Evolutionary conservation across 176 grass and related monocot genomes (phyloP).

Genomic region (Avena insularis): DNA sequence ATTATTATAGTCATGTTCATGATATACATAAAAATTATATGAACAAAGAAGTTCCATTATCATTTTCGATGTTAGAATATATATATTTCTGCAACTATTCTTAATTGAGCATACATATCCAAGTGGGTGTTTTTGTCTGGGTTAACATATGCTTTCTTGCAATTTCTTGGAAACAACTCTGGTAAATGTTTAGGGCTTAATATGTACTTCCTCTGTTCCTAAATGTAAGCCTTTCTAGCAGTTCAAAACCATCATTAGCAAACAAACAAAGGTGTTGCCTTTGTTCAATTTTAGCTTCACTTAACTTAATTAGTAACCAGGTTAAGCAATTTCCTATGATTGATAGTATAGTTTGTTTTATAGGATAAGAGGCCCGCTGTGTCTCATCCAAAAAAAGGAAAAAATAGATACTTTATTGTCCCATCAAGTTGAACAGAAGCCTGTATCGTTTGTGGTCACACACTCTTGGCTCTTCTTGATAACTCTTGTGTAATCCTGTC

Average conservation of each 20-base stretch:
- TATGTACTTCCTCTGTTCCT: not conserved
- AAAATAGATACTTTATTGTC: not conserved
- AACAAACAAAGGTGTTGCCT: not conserved
- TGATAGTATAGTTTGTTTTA: not conserved
- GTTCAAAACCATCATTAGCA: not conserved
- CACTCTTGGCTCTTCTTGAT: not conserved
- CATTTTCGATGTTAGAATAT: not conserved
- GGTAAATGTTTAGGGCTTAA: not conserved
- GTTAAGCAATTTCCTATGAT: no score
- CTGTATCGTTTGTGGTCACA: not conserved
- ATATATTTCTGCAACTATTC: no score
- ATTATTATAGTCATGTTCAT: not conserved
- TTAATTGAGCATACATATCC: not conserved
- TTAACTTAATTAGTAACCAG: not conserved
- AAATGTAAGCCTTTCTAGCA: no score
- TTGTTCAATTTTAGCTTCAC: not conserved
- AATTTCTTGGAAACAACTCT: not conserved
- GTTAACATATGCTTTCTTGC: not conserved
- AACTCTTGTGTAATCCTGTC: not conserved
- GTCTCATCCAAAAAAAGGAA: not conserved
- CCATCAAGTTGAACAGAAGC: not conserved
- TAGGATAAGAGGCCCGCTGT: not conserved
- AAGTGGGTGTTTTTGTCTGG: not conserved
- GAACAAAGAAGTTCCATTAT: not conserved
- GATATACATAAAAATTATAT: not conserved